Percentiles rank a stretch among this genome's conserved stretches.
Evolutionary conservation across 352 stramenopile species (phyloP).

Genomic region (Pythium volutum): DNA sequence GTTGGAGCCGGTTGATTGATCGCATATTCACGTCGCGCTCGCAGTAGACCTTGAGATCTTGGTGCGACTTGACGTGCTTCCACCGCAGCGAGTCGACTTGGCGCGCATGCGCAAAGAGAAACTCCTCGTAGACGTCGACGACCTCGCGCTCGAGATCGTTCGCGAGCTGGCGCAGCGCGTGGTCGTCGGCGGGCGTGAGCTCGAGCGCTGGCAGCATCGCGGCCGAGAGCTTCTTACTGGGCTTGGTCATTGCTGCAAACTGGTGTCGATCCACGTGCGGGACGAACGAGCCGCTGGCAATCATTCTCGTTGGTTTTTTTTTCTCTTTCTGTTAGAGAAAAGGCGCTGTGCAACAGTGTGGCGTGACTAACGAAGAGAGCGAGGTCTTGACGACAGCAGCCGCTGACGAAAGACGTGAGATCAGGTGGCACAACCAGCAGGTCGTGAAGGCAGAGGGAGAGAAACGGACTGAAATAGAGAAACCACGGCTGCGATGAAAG

Average conservation of each 20-base stretch:
- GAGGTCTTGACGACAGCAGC: too few species aligned
- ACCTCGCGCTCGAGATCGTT: constrained; percentile 46
- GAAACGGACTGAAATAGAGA: too few species aligned
- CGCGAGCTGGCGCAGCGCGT: constrained; percentile 32
- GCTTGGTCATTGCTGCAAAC: not conserved
- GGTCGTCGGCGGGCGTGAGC: constrained; percentile 31
- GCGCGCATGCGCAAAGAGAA: constrained; percentile 26
- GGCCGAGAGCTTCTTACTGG: constrained; percentile 6
- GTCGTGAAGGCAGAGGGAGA: too few species aligned
- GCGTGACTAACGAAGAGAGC: too few species aligned
- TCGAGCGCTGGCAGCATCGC: constrained; percentile 23
- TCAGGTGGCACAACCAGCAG: too few species aligned
- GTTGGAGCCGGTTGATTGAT: constrained; percentile 24
- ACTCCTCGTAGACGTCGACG: constrained; percentile 46
- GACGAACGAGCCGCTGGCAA: not conserved
- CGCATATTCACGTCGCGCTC: constrained; percentile 30
- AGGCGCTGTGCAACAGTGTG: too few species aligned
- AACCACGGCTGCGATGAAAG: too few species aligned
- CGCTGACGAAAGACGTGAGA: too few species aligned
- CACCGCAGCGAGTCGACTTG: constrained; percentile 37
- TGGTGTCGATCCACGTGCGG: constrained; percentile 11
- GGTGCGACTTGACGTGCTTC: constrained; percentile 40
- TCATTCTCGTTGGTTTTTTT: too few species aligned
- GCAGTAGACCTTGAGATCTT: constrained; percentile 39
- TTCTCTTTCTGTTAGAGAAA: too few species aligned